Evolutionary conservation across 2,329 filamentous ascomycete species (phyloP), one percentile per base, ranked within the genome.

Genomic region (Sporothrix mexicana): DNA sequence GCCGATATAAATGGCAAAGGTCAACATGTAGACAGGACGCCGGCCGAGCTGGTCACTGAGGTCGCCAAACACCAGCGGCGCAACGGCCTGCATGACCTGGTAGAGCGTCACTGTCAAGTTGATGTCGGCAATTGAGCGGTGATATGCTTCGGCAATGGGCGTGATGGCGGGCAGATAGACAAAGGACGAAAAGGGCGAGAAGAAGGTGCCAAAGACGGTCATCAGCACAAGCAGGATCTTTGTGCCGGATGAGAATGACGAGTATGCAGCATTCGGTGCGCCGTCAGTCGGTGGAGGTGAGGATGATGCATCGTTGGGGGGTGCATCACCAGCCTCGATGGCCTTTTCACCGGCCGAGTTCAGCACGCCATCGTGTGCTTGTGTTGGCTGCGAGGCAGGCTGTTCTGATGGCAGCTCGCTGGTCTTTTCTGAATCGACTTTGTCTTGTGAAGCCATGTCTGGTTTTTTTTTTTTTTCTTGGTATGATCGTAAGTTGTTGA

Each of bases 31-130:
- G 1, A 83, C 83, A 0, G 85, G 85, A 2, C 86, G 81, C 7
- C 85, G 81, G 9, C 86, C 86, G 17, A 81, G 75, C 53, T 77
- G 80, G 77, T 88, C 87, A 17, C 84, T 84, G 20, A 88, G 80
- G 71, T 84, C 83, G n/a, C 84, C 86, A 30, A 87, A 81, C 73
- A 88, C 81, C 23, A 82, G 80, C 0, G 87, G 87, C 0, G 85
- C 83, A 3, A 88, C 75, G 30, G 83, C 86, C 80, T 88, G 86
- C 73, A 88, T 84, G 69, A 88, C 83, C 79, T 83, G 80, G 75
- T 84, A 84, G 4, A 81, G 78, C 9, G 83, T 84, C 55, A 85
- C 77, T 9, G 80, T 80, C 49, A 84, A 76, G 75, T 84, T 84
- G 76, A 85, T 81, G 25, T 78, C 74, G 53, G 75, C 72, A 1